Conservation (phyloP, 169 alveolate genomes). For the Plasmodium ovale region DNA sequence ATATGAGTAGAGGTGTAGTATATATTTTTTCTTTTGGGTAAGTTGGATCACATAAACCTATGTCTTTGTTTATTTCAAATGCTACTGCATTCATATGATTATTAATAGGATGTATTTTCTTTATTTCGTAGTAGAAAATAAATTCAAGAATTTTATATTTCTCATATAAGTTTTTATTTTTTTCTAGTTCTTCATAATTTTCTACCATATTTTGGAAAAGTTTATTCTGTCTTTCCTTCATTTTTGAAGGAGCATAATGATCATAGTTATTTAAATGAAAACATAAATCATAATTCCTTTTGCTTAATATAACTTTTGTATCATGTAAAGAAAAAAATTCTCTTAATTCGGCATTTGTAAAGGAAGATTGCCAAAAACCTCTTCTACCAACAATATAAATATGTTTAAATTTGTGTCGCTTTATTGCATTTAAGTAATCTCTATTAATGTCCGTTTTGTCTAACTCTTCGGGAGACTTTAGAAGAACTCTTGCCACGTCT, state of each 20-base stretch:
- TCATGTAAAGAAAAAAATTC: slow-evolving; percentile 36
- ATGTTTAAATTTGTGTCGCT: slow-evolving; percentile 30
- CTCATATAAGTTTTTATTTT: slow-evolving; percentile 53
- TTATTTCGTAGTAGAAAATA: slow-evolving; percentile 51
- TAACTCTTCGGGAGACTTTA: slow-evolving; percentile 32
- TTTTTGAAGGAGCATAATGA: background rate
- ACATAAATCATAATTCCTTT: slow-evolving; percentile 50
- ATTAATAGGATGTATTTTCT: slow-evolving; percentile 8
- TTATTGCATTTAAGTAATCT: slow-evolving; percentile 26
- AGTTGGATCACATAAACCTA: background rate
- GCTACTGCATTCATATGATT: slow-evolving; percentile 25
- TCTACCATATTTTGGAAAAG: slow-evolving; percentile 54
- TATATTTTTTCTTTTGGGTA: background rate
- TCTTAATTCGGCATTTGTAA: slow-evolving; percentile 64
- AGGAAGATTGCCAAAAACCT: slow-evolving; percentile 60
- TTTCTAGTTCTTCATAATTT: slow-evolving; percentile 43
- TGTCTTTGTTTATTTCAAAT: slow-evolving; percentile 40
- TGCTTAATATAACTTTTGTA: slow-evolving; percentile 53
- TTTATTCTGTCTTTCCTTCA: slow-evolving; percentile 56
- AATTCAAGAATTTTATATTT: slow-evolving; percentile 58
- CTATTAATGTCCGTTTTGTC: slow-evolving; percentile 47
- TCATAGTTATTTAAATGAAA: slow-evolving; percentile 42
- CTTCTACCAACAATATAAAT: slow-evolving; percentile 55
- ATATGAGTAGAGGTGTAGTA: slow-evolving; percentile 49
- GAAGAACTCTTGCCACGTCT: slow-evolving; percentile 87